Conservation (phyloP, 441 rosid species). For the Populus tomentosa region DNA sequence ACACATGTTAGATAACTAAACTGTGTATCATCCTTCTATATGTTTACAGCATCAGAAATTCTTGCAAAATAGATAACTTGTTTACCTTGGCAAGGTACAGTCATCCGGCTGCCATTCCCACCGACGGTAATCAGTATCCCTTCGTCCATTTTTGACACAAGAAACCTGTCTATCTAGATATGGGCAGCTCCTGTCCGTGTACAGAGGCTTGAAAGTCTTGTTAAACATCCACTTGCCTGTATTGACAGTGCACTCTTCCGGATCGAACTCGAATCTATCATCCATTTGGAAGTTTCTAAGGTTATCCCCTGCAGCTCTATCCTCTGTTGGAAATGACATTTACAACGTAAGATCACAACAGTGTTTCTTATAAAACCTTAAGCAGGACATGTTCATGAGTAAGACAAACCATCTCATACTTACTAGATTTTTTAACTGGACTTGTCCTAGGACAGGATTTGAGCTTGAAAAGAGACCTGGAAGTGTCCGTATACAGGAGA, state of each 20-base stretch:
- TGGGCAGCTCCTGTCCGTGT: constrained; percentile 70
- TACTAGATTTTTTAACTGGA: constrained; percentile 38
- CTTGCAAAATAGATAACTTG: background rate
- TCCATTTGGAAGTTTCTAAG: constrained; percentile 33
- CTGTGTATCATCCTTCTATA: background rate
- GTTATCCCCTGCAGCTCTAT: constrained; percentile 23
- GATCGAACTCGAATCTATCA: constrained; percentile 76
- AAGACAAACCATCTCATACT: constrained; percentile 12
- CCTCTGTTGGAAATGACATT: constrained; percentile 26
- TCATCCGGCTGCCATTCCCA: constrained; percentile 98
- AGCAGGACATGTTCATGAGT: background rate
- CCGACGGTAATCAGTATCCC: constrained; percentile 59
- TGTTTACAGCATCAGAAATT: background rate
- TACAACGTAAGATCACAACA: background rate
- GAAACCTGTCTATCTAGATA: constrained; percentile 75
- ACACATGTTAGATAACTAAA: background rate
- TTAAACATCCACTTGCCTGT: constrained; percentile 82
- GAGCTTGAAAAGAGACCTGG: constrained; percentile 36
- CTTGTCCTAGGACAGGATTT: constrained; percentile 46
- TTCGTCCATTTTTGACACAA: constrained; percentile 63
- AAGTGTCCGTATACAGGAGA: constrained; percentile 58
- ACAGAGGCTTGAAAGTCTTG: constrained; percentile 52
- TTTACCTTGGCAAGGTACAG: constrained; percentile 71
- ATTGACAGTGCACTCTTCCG: constrained; percentile 66
- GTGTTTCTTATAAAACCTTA: background rate